These are phyloP conservation scores for Syzygium aqueum DNA, from an alignment of 345 rosid genomes.

Conservation along the genomic window DNA sequence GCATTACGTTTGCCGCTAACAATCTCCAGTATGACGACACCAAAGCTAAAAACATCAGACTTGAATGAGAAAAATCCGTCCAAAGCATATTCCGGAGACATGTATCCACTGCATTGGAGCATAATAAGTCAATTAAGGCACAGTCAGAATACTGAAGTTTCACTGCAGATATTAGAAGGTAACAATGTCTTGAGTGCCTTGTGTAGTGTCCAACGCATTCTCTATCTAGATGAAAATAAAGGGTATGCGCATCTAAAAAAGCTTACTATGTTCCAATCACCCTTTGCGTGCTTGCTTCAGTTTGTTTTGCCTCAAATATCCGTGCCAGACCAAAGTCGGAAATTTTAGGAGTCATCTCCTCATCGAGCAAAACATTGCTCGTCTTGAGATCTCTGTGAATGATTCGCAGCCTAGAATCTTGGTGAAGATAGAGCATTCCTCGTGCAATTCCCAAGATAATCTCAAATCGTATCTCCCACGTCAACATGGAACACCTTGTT, in stretches of 20 bases:
- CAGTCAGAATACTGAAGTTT: accelerated
- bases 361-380: conserved; percentile 57
- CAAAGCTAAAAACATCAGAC: conserved; percentile 58
- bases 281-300: conserved; percentile 39
- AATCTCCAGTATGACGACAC: conserved; percentile 47
- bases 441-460: conserved; percentile 69
- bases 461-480: conserved; percentile 36
- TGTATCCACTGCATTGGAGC: conserved; percentile 36
- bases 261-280: conserved; percentile 74
- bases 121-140: neutral
- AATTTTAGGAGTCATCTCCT: conserved; percentile 60
- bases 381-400: conserved; percentile 67
- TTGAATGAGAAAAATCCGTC: conserved; percentile 52
- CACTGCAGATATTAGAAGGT: neutral
- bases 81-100: conserved; percentile 65
- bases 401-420: conserved; percentile 62
- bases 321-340: conserved; percentile 74
- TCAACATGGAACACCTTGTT: conserved; percentile 12
- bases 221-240: accelerated
- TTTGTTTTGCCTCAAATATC: conserved; percentile 47
- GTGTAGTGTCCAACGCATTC: neutral
- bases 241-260: neutral
- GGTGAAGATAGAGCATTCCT: conserved; percentile 62
- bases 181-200: neutral
- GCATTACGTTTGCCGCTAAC: conserved; percentile 41